Percentiles rank a stretch among this genome's conserved stretches.
Conservation (phyloP, 2,329 filamentous ascomycete species). For the Plectosphaerella cucumerina region DNA sequence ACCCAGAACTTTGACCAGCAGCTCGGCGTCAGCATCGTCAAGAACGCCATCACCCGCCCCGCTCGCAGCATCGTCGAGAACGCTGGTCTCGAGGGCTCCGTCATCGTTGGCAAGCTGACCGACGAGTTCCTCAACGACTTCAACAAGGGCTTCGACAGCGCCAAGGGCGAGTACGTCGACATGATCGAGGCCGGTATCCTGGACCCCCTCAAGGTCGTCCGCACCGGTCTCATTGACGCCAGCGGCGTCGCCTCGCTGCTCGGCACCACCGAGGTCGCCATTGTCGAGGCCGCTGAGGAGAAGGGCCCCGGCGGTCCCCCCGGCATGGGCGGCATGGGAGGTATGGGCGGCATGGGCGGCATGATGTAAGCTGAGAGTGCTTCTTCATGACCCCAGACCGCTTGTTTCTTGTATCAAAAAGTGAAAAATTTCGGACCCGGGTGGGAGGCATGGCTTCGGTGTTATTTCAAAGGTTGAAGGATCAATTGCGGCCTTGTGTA, state of each 20-base stretch:
- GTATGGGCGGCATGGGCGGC: constrained; percentile 60
- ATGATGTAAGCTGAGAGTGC: constrained; percentile 49
- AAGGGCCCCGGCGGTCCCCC: constrained; percentile 61
- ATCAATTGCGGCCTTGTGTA: constrained; percentile 32
- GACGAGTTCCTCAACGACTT: constrained; percentile 90
- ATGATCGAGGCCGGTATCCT: constrained; percentile 98
- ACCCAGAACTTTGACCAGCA: constrained; percentile 97
- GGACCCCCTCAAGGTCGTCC: constrained; percentile 98
- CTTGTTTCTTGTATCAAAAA: constrained; percentile 19
- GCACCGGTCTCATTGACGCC: constrained; percentile 90
- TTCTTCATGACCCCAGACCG: constrained; percentile 6
- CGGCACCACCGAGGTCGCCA: constrained; percentile 96
- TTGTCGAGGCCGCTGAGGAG: constrained; percentile 93
- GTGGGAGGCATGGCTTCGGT: constrained; percentile 46
- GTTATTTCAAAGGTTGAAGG: constrained; percentile 33
- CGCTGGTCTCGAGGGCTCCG: constrained; percentile 90
- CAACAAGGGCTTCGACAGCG: constrained; percentile 96
- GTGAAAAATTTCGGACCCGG: constrained; percentile 14
- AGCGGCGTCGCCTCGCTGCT: constrained; percentile 95
- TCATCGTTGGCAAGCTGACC: constrained; percentile 95
- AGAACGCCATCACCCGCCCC: constrained; percentile 94
- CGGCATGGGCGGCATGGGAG: constrained; percentile 63
- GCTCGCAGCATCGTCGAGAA: constrained; percentile 97
- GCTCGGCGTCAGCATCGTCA: constrained; percentile 95
- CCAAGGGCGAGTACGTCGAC: constrained; percentile 97